Base-by-base conservation (phyloP, 257 asterid genomes). In the Eucommia ulmoides region DNA sequence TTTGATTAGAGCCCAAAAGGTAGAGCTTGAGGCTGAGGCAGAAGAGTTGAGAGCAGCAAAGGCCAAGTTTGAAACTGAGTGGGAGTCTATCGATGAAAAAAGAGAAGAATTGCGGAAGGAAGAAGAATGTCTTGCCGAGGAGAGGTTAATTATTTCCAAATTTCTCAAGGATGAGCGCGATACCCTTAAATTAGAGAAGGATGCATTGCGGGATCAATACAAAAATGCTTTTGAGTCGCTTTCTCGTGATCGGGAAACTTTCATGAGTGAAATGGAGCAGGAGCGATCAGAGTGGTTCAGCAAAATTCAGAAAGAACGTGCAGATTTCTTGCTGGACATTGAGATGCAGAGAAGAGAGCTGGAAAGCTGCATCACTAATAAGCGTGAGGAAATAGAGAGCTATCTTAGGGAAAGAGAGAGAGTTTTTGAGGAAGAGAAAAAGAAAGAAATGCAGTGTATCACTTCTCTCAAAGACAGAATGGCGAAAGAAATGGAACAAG, bases 51-150 rank as follows among this genome's bases (percentile, higher is more conserved):
- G 79, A 74, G 77, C 70, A 26, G 94, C 83, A 73, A 86, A 91
- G 72, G 75, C 81, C 33, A 83, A 91, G 56, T 84, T 91, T 65
- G 99, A 91, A 77, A 67, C 82, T 47, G 93, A 86, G 69, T 91
- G 96, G 94, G 94, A 81, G 59, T 63, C 63, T 41, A 83, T 91
- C 49, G 99, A 86, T 69, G 97, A 81, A 68, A 91, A 91, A 74
- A 75, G 94, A 71, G 87, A 65, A 41, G 88, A 75, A 64, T 66
- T 91, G 55, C 67, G 57, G 54, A 83, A 77, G 71, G 94, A 83
- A 72, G 94, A 80, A 33, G 89, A 70, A 41, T 73, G 66, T 49
- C 68, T 91, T 69, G 72, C 88, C 65, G 83, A 83, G 65, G 97
- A 86, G 87, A 86, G 79, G 68, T 47, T 60, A 42, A 56, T 72